phyloP scores from a whole-genome alignment of 305 asterid species.

The Fraxinus velutina region DNA sequence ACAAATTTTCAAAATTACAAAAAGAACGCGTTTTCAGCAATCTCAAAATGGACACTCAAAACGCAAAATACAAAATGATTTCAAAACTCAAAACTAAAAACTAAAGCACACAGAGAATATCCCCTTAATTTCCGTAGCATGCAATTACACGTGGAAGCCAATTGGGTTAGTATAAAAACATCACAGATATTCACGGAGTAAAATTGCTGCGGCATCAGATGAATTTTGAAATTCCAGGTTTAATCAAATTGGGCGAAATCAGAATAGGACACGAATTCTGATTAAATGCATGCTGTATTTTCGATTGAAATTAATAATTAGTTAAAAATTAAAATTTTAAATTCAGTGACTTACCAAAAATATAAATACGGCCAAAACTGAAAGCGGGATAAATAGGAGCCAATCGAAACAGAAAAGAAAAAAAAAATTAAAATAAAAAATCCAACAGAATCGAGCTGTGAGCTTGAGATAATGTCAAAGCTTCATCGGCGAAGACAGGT shows the following conservation, averaged over 20 bases:
- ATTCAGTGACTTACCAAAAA: neutral
- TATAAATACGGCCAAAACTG: neutral
- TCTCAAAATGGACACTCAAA: too few relatives aligned
- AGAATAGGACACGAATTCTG: neutral
- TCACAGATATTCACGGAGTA: neutral
- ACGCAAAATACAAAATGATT: too few relatives aligned
- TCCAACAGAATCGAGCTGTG: neutral
- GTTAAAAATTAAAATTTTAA: neutral
- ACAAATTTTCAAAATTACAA: too few relatives aligned
- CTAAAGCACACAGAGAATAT: too few relatives aligned
- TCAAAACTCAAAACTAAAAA: too few relatives aligned
- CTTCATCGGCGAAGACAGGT: neutral
- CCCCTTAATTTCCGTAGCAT: neutral
- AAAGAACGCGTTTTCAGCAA: too few relatives aligned
- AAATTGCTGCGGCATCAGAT: neutral
- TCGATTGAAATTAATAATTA: neutral
- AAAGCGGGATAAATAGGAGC: neutral
- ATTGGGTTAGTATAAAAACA: neutral
- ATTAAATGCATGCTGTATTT: neutral
- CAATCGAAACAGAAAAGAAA: neutral
- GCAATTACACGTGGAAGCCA: neutral
- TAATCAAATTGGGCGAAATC: neutral
- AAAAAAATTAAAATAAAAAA: neutral
- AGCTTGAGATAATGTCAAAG: neutral
- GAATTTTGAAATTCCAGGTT: neutral